phyloP scores from a whole-genome alignment of 345 rosid species.

The Tarenaya hassleriana region DNA sequence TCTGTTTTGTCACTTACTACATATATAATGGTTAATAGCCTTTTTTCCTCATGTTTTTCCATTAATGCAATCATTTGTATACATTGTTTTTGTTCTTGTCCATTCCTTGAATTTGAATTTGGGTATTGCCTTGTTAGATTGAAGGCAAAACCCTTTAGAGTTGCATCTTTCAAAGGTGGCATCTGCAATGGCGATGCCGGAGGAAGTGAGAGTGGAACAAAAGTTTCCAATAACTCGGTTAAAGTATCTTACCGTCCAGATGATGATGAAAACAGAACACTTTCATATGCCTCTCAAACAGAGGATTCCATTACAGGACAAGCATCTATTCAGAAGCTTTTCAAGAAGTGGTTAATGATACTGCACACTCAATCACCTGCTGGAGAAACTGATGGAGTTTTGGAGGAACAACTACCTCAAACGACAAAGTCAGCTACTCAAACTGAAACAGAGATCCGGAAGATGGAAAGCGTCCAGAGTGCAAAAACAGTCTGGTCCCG shows the following conservation, averaged over 20 bases:
- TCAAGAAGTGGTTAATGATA: conserved; percentile 74
- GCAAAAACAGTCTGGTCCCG: conserved; percentile 36
- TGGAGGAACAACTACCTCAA: conserved; percentile 43
- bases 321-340: conserved; percentile 64
- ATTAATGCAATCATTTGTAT: neutral
- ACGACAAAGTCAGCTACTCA: conserved; percentile 31
- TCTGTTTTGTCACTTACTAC: no score
- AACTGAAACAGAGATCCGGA: conserved; percentile 33
- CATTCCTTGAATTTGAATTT: neutral
- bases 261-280: conserved; percentile 49
- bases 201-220: conserved; percentile 45
- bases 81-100: neutral
- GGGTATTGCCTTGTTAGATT: conserved; percentile 25
- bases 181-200: conserved; percentile 50
- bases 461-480: conserved; percentile 26
- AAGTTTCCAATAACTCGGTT: conserved; percentile 45
- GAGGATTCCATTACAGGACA: conserved; percentile 50
- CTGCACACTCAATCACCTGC: conserved; percentile 45
- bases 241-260: conserved; percentile 64
- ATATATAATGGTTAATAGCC: no score
- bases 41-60: neutral
- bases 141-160: conserved; percentile 45
- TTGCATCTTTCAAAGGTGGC: conserved; percentile 75
- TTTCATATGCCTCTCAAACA: conserved; percentile 57
- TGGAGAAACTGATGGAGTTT: conserved; percentile 44